Base-by-base conservation (phyloP, 495 filamentous ascomycete species). In the Bryoglossum gracile region DNA sequence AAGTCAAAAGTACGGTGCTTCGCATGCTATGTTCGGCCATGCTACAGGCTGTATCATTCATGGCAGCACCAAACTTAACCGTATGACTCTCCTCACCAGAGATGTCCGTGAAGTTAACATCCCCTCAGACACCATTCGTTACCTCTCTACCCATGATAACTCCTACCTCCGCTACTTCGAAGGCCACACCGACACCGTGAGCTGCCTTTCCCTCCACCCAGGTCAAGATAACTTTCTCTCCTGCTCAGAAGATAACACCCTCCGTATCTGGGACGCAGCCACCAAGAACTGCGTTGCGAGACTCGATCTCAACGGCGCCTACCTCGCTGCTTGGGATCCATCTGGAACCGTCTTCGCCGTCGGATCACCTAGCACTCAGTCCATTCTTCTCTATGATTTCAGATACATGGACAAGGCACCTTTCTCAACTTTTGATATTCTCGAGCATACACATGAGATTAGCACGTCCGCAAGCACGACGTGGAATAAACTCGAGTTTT, bases 131-230 rank as follows among this genome's bases (percentile, higher is more conserved):
- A 86, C 85, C 1, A 83, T 99, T 32, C 79, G 92, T 48, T 87
- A 95, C 64, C 80, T 99, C 32, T 87, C 88, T 8, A 86, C 91
- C 4, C 94, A 97, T 63, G 91, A 96, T 57, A 95, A 95, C 67
- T 81, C 79, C 23, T 99, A 91, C 60, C 79, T 97, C 48, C 84
- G 94, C 42, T 99, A 99, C 67, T 97, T 97, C 61, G 79, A 81
- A 21, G 92, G 89, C 36, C 92, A 96, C 67, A 82, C 82, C 21
- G 81, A 75, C 16, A 68, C 82, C 18, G 92, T 99, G 10, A 96
- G 90, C 18, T 83, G 70, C 46, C 72, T 99, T 10, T 72, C 84
- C 8, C 67, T 89, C 51, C 81, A 80, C 43, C 84, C 84, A 0
- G 80, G 83, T 21, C 76, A 76, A 51, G 92, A 99, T 64, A 78